A percentile compares a stretch with the other conserved stretches of the same genome.
Evolutionary conservation across 257 asterid species (phyloP).

Genomic region (Thymus mandschuricus): DNA sequence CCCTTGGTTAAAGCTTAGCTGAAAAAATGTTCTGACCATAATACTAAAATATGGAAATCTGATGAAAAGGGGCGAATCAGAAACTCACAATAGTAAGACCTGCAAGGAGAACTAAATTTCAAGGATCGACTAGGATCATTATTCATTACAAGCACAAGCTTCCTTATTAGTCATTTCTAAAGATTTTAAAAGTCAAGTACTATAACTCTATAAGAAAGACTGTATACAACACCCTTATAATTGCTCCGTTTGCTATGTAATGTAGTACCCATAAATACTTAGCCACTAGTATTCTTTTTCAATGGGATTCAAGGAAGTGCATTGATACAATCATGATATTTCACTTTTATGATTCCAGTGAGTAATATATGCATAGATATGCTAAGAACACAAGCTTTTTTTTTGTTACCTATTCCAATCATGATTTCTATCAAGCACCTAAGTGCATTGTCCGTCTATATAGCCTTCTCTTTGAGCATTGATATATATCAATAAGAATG

Average conservation of each 20-base stretch:
- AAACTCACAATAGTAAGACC: neutral
- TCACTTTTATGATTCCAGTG: neutral
- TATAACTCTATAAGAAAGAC: no score
- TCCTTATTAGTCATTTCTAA: neutral
- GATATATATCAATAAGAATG: neutral
- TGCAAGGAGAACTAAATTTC: neutral
- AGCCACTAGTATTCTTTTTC: neutral
- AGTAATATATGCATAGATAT: neutral
- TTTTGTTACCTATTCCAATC: neutral
- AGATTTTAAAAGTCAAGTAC: neutral
- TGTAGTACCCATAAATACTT: neutral
- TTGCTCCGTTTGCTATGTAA: neutral
- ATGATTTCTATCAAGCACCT: neutral
- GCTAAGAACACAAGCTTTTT: neutral
- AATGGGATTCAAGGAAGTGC: neutral
- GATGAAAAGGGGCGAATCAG: neutral
- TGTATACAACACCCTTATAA: neutral
- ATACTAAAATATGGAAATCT: neutral
- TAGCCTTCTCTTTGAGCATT: slow-evolving; percentile 5
- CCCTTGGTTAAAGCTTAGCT: neutral
- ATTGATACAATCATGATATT: no score
- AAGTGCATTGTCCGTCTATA: neutral
- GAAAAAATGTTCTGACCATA: neutral
- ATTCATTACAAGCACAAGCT: neutral
- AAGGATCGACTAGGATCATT: neutral